A percentile compares a stretch with the other conserved stretches of the same genome.
phyloP scores from a whole-genome alignment of 495 filamentous ascomycete species.

The Staphylotrichum longicolle region DNA sequence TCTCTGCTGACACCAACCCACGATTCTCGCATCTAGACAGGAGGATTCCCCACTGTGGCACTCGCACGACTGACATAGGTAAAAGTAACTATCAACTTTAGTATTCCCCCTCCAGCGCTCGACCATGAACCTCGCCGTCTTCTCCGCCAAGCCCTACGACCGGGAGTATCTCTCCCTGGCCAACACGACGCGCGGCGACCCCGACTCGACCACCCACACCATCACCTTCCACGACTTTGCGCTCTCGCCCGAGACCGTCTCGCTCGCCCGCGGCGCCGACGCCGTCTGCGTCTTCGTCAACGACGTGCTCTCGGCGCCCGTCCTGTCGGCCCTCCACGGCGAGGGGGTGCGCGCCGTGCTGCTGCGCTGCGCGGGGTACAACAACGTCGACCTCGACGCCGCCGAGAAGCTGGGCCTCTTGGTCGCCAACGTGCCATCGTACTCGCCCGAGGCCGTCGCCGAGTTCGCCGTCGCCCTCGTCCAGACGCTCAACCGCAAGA shows the following conservation, averaged over 20 bases:
- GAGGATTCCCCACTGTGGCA: too few species aligned
- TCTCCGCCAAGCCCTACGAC: conserved; percentile 64
- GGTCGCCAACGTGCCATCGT: conserved; percentile 66
- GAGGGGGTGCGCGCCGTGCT: conserved; percentile 56
- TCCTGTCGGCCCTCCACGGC: conserved; percentile 50
- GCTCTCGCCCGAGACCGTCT: conserved; percentile 54
- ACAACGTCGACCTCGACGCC: conserved; percentile 60
- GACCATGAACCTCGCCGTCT: conserved; percentile 58
- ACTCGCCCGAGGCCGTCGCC: conserved; percentile 70
- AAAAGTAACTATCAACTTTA: too few species aligned
- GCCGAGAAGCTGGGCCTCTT: conserved; percentile 59
- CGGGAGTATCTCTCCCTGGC: conserved; percentile 47
- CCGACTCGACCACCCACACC: conserved; percentile 17
- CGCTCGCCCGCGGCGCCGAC: conserved; percentile 51
- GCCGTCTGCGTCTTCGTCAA: conserved; percentile 74
- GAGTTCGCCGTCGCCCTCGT: conserved; percentile 68
- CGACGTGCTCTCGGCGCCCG: conserved; percentile 53
- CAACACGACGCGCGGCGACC: conserved; percentile 18
- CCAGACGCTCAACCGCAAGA: conserved; percentile 68
- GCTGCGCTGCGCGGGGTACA: conserved; percentile 69
- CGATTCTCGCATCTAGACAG: too few species aligned
- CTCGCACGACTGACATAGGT: too few species aligned
- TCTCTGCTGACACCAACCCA: too few species aligned
- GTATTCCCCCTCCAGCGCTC: background rate
- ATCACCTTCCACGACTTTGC: conserved; percentile 57